Evolutionary conservation across 225 moss, liverwort and hornwort genomes (phyloP).

Genomic region (Marchantia paleacea): DNA sequence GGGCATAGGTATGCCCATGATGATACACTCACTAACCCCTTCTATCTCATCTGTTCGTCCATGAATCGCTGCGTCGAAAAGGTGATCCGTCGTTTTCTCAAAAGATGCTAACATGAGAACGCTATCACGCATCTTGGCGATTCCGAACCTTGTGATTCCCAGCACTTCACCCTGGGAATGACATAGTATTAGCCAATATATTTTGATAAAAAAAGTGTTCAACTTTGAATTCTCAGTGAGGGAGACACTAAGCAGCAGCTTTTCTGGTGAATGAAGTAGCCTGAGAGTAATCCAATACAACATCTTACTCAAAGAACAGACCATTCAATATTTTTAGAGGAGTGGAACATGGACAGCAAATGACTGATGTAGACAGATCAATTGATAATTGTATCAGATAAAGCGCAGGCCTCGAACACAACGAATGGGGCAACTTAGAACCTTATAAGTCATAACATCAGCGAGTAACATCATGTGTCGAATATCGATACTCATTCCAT

Average conservation of each 20-base stretch:
- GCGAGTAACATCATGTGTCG: slow-evolving; percentile 99
- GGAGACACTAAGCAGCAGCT: too few species aligned
- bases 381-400: too few species aligned
- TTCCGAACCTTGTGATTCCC: slow-evolving; percentile 95
- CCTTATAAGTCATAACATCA: slow-evolving; percentile 99
- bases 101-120: slow-evolving; percentile 98
- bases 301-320: too few species aligned
- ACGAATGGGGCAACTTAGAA: slow-evolving; percentile 8
- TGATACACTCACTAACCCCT: slow-evolving; percentile 99
- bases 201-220: background rate
- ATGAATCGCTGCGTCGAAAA: slow-evolving; percentile 95
- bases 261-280: too few species aligned
- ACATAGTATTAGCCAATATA: background rate
- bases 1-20: slow-evolving; percentile 99
- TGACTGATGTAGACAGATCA: too few species aligned
- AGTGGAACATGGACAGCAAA: too few species aligned
- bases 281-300: too few species aligned
- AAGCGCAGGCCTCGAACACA: background rate
- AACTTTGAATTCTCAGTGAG: too few species aligned
- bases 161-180: slow-evolving; percentile 83
- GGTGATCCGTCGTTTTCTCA: slow-evolving; percentile 96
- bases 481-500: slow-evolving; percentile 94
- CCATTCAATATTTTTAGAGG: too few species aligned
- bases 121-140: slow-evolving; percentile 99
- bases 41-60: slow-evolving; percentile 95